Evolutionary conservation across 352 stramenopile genomes (phyloP).

Genomic region (Globisporangium camurandrum): DNA sequence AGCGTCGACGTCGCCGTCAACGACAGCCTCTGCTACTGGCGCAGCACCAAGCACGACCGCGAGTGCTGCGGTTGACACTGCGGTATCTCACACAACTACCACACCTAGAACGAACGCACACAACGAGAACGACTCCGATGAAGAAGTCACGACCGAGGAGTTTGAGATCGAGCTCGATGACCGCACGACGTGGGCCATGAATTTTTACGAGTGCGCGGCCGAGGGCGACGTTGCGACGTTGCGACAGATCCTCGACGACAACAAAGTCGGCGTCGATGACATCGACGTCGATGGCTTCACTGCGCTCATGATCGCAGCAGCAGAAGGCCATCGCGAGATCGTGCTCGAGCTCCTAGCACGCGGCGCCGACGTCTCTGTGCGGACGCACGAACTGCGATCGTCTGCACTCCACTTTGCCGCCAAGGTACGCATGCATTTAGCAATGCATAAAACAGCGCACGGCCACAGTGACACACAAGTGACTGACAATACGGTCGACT

Average conservation of each 20-base stretch:
- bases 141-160: slow-evolving; percentile 51
- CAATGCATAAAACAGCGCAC: background rate
- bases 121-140: slow-evolving; percentile 23
- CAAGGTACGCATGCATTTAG: slow-evolving; percentile 27
- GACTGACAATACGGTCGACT: background rate
- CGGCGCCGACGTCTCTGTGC: slow-evolving; percentile 50
- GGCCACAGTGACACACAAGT: background rate
- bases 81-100: too few species aligned
- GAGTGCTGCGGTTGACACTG: too few species aligned
- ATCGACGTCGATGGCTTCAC: slow-evolving; percentile 82
- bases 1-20: background rate
- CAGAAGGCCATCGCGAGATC: slow-evolving; percentile 55
- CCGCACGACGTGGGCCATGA: slow-evolving; percentile 50
- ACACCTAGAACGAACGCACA: background rate
- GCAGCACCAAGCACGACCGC: too few species aligned
- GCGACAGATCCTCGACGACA: slow-evolving; percentile 49
- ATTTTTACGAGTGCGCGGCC: slow-evolving; percentile 64
- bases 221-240: slow-evolving; percentile 62
- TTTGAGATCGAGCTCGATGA: slow-evolving; percentile 59
- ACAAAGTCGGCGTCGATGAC: slow-evolving; percentile 51
- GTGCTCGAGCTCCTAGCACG: slow-evolving; percentile 46
- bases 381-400: slow-evolving; percentile 67
- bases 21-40: too few species aligned
- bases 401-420: slow-evolving; percentile 75
- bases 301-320: slow-evolving; percentile 75